Evolutionary conservation across 306 rosid species (phyloP).

Genomic region (Glycine tomentella): DNA sequence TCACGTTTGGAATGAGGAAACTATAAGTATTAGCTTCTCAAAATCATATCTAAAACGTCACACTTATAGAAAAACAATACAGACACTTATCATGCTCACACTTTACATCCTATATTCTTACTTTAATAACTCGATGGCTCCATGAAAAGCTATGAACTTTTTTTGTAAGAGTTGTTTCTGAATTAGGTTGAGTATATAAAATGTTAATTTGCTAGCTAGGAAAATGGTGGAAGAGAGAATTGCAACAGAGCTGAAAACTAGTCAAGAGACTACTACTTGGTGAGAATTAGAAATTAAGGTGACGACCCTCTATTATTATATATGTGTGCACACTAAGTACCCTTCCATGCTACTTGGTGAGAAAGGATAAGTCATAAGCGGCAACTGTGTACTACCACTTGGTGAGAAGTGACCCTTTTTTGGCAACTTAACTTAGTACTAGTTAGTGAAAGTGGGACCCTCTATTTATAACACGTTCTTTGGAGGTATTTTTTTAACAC

Average conservation of each 20-base stretch:
- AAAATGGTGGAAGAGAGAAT: background rate
- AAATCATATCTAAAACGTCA: no score
- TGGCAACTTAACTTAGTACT: no score
- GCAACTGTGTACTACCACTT: background rate
- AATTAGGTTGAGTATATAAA: background rate
- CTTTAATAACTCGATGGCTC: background rate
- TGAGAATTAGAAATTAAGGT: background rate
- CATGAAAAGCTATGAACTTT: background rate
- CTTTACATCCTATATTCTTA: background rate
- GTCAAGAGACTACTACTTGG: background rate
- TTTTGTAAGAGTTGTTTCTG: background rate
- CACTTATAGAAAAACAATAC: background rate
- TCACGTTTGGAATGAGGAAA: no score
- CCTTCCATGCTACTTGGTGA: no score
- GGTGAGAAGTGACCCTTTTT: background rate
- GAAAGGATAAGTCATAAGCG: background rate
- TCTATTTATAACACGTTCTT: background rate
- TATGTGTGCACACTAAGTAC: background rate
- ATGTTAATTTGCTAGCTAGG: background rate
- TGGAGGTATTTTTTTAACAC: no score
- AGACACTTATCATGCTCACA: background rate
- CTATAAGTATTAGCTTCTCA: no score
- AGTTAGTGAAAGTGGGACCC: background rate
- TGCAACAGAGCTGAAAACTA: slow-evolving; percentile 2
- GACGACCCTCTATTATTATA: background rate